Base-by-base conservation (phyloP, 1,139 yeast genomes). In the Debaryomyces singareniensis region DNA sequence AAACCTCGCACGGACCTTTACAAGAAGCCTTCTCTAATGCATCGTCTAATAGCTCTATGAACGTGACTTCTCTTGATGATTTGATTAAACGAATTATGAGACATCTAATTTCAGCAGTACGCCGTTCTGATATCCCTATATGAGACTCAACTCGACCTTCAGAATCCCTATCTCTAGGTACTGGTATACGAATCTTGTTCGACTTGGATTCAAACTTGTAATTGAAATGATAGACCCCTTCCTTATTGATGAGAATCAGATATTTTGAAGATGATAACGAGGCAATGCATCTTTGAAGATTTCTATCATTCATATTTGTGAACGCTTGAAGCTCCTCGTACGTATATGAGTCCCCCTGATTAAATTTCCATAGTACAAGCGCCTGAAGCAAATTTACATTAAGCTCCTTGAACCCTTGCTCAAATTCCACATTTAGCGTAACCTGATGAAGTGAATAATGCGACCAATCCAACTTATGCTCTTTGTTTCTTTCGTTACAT, bases 301-400 rank as follows among this genome's bases (percentile, higher is more conserved):
- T 43, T 26, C 38, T 44, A 1, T 36, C 35, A 11, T 53, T 60
- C 30, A 65, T 50, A n/a, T 49, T 44, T 2, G 66, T 56, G 2
- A 18, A 12, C 2, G 33, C 29, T 1, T 33, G 35, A 2, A 67
- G 36, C 20, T 57, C 52, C 0, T 35, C 29, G 9, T 53, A 33
- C 0, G 35, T 35, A 18, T 46, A 42, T 3, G 20, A 20, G 9
- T 55, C 51, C 2, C 24, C 16, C 0, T 51, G 50, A 24, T 57
- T 55, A 33, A 63, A 66, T 14, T 55, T 33, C 12, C 58, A 34
- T 2, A 66, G 39, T 0, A 66, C 50, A 2, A 49, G 39, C 0
- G 70, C 71, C 40, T 67, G 73, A 11, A 60, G 47, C 25, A 66
- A 37, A 37, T 66, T 66, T 6, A 64, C 52, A 1, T 41, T 38